Evolutionary conservation across 2,329 filamentous ascomycete genomes (phyloP), one percentile per base, ranked within the genome.

Genomic region (Davidsoniella virescens): DNA sequence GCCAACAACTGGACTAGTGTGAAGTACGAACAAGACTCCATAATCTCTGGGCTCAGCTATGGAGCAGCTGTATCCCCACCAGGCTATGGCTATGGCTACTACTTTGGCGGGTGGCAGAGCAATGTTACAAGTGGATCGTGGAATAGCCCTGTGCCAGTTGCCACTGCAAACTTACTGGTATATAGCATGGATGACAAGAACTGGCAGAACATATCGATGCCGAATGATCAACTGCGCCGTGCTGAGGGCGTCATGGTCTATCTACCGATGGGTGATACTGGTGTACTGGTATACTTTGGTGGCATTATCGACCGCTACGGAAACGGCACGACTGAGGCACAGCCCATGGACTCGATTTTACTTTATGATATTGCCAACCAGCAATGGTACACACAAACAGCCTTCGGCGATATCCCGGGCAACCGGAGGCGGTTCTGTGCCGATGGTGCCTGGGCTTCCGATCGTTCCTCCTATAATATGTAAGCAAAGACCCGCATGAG

Each of bases 381-480:
- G 1, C 70, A 71, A 58, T 81, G 76, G 76, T 80, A 79, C 53
- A 67, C 62, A 8, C 77, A 82, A 57, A 70, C 64, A 7, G 73
- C 78, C 0, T 67, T 65, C 0, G 78, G 78, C 1, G 59, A 68
- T 25, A 59, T 73, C 1, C 78, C 78, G 2, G 61, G 61, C 12
- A 63, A 70, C 52, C 66, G 78, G 9, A 67, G 75, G 23, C 70
- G 73, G 25, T 81, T 80, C 54, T 82, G 78, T 58, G 75, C 75
- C 2, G 78, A 75, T 45, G 73, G 69, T 12, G 72, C 73, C 1
- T 80, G 76, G 69, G 69, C 76, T 0, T 57, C 67, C 7, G 78
- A 81, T 56, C 65, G 70, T 50, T 77, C 75, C 12, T 78, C 74
- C 6, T 80, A 80, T 57, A 81, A 82, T 55, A 75, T 82, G 73